A percentile compares a stretch with the other conserved stretches of the same genome.
These are phyloP conservation scores for Coniochaeta ligniaria DNA, from an alignment of 2,329 filamentous ascomycete genomes.

Conservation along the genomic window DNA sequence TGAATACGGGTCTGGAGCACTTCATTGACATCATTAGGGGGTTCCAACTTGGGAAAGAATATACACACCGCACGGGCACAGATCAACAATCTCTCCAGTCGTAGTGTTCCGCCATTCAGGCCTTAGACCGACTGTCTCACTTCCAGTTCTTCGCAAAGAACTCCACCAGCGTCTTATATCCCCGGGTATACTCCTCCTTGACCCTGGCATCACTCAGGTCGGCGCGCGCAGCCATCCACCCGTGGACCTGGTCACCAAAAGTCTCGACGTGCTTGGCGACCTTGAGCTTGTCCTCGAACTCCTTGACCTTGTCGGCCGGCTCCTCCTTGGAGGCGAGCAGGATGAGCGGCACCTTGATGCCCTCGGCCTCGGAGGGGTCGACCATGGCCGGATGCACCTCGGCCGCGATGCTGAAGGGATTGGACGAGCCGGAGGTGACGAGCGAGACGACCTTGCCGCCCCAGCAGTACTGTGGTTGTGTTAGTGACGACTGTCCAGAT, in stretches of 20 bases:
- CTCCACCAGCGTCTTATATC: constrained; percentile 50
- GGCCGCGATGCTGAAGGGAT: constrained; percentile 48
- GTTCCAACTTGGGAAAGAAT: not conserved
- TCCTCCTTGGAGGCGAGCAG: constrained; percentile 63
- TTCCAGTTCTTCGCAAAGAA: constrained; percentile 48
- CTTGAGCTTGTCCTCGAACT: constrained; percentile 45
- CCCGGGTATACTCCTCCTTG: constrained; percentile 55
- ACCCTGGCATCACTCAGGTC: constrained; percentile 49
- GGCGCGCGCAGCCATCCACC: constrained; percentile 65
- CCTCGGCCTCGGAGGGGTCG: constrained; percentile 51
- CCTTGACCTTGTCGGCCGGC: constrained; percentile 43
- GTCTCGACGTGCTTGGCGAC: constrained; percentile 55
- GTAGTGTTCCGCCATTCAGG: not conserved
- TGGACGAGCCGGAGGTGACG: constrained; percentile 34
- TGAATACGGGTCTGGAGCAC: too few relatives aligned
- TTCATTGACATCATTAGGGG: not conserved
- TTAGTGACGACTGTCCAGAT: not conserved
- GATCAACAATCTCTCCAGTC: too few relatives aligned
- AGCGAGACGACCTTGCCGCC: constrained; percentile 60
- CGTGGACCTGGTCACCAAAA: constrained; percentile 62
- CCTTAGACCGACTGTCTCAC: constrained; percentile 5
- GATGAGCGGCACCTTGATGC: constrained; percentile 53
- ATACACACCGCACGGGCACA: not conserved
- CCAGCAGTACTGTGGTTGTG: constrained; percentile 49
- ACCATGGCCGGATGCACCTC: constrained; percentile 57